Percentiles rank a stretch among this genome's conserved stretches.
Evolutionary conservation across 2,329 filamentous ascomycete genomes (phyloP).

Genomic region (Curvularia lunata): DNA sequence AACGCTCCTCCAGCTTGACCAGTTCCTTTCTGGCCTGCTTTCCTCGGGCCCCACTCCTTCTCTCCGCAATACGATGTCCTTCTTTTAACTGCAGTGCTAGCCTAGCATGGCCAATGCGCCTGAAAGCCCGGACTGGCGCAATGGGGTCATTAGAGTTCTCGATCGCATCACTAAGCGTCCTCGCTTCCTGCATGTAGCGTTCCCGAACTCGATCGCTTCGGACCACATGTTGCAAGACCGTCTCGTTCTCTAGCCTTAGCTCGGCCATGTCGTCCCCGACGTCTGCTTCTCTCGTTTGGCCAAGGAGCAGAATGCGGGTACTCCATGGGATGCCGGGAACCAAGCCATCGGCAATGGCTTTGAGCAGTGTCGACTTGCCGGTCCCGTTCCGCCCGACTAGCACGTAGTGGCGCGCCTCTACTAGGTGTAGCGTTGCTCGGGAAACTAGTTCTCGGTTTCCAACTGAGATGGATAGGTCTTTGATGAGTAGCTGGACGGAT

Average conservation of each 20-base stretch:
- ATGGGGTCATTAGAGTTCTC: conserved; percentile 62
- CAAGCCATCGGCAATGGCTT: conserved; percentile 77
- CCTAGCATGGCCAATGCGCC: conserved; percentile 67
- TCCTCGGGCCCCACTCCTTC: conserved; percentile 77
- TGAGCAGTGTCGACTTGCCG: conserved; percentile 80
- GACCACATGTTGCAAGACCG: conserved; percentile 72
- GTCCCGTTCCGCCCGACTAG: conserved; percentile 81
- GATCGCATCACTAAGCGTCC: conserved; percentile 66
- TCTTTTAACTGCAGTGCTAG: conserved; percentile 69
- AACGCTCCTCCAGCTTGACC: conserved; percentile 69
- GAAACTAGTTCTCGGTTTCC: conserved; percentile 68
- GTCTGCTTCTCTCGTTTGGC: conserved; percentile 38
- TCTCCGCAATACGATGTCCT: conserved; percentile 73
- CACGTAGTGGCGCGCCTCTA: conserved; percentile 76
- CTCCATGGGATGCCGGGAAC: conserved; percentile 67
- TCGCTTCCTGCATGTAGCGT: conserved; percentile 66
- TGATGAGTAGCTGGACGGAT: conserved; percentile 56
- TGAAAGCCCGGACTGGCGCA: conserved; percentile 65
- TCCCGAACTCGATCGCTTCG: conserved; percentile 58
- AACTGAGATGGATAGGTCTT: conserved; percentile 74
- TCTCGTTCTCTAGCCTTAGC: conserved; percentile 39
- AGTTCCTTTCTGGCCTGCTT: conserved; percentile 77
- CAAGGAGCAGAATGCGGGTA: conserved; percentile 44
- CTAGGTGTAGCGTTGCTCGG: conserved; percentile 73
- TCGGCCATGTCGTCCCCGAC: conserved; percentile 44